Evolutionary conservation across 2,329 filamentous ascomycete species (phyloP).

Genomic region (Exophiala sp.): DNA sequence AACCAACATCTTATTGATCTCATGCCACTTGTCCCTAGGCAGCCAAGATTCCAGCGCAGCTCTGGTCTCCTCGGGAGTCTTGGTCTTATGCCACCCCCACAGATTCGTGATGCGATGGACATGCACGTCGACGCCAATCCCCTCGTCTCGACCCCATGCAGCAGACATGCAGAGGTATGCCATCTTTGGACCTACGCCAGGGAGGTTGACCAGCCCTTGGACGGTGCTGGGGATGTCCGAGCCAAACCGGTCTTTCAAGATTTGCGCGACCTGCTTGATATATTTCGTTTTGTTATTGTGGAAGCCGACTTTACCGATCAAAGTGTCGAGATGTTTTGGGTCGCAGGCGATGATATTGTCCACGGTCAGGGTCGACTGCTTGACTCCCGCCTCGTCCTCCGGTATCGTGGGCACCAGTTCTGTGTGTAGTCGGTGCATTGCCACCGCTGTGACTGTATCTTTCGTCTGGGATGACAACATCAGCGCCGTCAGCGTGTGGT

Average conservation of each 20-base stretch:
- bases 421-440: conserved; percentile 71
- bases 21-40: conserved; percentile 77
- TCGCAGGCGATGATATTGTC: conserved; percentile 70
- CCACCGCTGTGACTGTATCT: conserved; percentile 79
- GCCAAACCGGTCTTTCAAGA: conserved; percentile 63
- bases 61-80: conserved; percentile 75
- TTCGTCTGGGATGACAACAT: conserved; percentile 94
- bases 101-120: conserved; percentile 92
- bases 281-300: conserved; percentile 90
- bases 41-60: conserved; percentile 72
- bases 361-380: conserved; percentile 55
- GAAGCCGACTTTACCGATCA: conserved; percentile 82
- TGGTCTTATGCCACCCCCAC: conserved; percentile 84
- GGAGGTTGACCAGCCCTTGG: conserved; percentile 66
- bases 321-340: conserved; percentile 59
- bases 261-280: conserved; percentile 67
- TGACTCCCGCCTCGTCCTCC: conserved; percentile 24
- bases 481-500: conserved; percentile 78
- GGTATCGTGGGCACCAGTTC: conserved; percentile 49
- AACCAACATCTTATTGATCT: conserved; percentile 85
- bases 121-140: conserved; percentile 91
- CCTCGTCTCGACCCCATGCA: conserved; percentile 62
- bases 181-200: conserved; percentile 93
- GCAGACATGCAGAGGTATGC: conserved; percentile 79
- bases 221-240: conserved; percentile 77